Base-by-base conservation (phyloP, 1,139 yeast genomes). In the Geotrichum bryndzae region DNA sequence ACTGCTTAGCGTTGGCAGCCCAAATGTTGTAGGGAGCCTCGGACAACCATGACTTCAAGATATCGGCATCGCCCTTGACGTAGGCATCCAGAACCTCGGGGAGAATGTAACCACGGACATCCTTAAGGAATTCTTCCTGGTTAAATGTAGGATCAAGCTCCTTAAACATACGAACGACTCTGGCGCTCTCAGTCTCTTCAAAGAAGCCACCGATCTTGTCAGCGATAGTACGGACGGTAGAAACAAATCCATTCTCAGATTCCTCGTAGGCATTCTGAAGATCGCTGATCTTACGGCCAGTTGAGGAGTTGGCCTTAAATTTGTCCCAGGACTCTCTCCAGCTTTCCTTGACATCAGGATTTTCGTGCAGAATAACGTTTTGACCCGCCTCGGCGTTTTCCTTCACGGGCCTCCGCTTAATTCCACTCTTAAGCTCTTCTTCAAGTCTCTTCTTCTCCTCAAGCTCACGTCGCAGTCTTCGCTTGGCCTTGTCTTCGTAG, bases 21-120 rank as follows among this genome's bases (percentile, higher is more conserved):
- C 96, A 91, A 61, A 95, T 96, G 73, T 94, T 92, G 78, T 80
- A 91, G 50, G 99, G 98, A 41, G 98, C 98, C 77, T 95, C 99
- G 60, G 96, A 88, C 65, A 95, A 83, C 99, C 99, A 95, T 69
- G 80, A 79, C 74, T 92, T 89, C 73, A 95, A 82, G 31, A 87
- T 87, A 60, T 81, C 82, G 66, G 86, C 92, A 69, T 95, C 98
- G 67, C 97, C 97, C 71, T 88, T 88, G 67, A 90, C 90, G 77
- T 91, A 92, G 3, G 99, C 97, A 73, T 95, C 99, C 71, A 95
- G 80, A 54, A 95, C 84, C 76, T 95, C 99, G 10, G 99, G 99
- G 57, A 95, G 85, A 67, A 95, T 90, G 76, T 87, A 95, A 72
- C 90, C 94, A 72, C 98, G 88, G 69, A 94, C 81, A 63, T 95